Evolutionary conservation across 2,329 filamentous ascomycete genomes (phyloP), one percentile per base, ranked within the genome.

Genomic region (Aspergillus jensenii): DNA sequence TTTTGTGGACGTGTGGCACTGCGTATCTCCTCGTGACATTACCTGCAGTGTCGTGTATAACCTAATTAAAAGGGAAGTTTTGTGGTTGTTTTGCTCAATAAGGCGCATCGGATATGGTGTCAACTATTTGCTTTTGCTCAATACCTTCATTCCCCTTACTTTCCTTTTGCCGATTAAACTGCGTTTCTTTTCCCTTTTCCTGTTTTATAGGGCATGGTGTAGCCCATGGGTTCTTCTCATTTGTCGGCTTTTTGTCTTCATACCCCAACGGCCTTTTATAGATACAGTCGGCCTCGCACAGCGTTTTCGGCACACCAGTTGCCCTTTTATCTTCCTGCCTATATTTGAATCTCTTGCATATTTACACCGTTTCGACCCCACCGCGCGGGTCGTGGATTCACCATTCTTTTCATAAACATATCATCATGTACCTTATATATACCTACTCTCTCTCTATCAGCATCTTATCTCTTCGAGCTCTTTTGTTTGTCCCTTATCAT

Each of bases 201-300:
- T 60, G 59, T 50, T 63, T 60, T 59, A 64, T 60, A 60, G 65
- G 63, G 62, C 63, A 64, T 60, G 58, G 62, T 55, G 60, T 59
- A 55, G 62, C 61, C 65, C 60, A 57, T 31, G 59, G 58, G 52
- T 63, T 55, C 54, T 59, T 61, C 63, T 59, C 59, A 60, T 65
- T 65, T 62, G 64, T 68, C 58, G 58, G 60, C 58, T 59, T 61
- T 68, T 68, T 59, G 55, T 66, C 62, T 68, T 72, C 73, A 75
- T 76, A 75, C 73, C 72, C 72, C 68, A 61, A 67, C 72, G 68
- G 73, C 68, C 68, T 63, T 69, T 67, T 72, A 72, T 73, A 74
- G 70, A 74, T 69, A 65, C 64, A 68, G 63, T 60, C 62, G 70
- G 69, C 68, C 69, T 73, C 63, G 69, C 68, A 71, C 65, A 58